Evolutionary conservation across 257 asterid genomes (phyloP), one percentile per base, ranked within the genome.

Genomic region (Nicotiana knightiana): DNA sequence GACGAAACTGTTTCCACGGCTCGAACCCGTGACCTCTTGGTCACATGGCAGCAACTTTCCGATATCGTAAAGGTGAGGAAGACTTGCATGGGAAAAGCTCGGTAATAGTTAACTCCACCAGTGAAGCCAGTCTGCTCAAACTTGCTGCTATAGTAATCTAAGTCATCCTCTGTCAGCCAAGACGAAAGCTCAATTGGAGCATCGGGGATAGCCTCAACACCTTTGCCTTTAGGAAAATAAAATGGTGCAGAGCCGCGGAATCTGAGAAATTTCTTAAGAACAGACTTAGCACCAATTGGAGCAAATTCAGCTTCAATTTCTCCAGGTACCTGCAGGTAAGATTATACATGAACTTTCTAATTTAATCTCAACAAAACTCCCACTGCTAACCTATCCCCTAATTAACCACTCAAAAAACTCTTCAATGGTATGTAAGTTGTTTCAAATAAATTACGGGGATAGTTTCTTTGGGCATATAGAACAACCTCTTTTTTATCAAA

Each of bases 71-170:
- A 73, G 15, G 0, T 85, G 13, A 37, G 39, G 21, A 12, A 15
- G 0, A 0, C 92, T 88, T 81, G 90, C 97, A 85, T 0, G 61
- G 79, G 68, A 6, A 85, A 61, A 26, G 91, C 90, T 0, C 94
- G 84, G 46, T 89, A 91, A 88, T 89, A 91, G 88, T 91, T 91
- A 76, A 91, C 46, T 24, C 86, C 91, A 2, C 92, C 90, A 2
- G 91, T 91, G 83, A 89, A 91, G 82, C 93, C 91, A 1, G 88
- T 66, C 73, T 82, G 81, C 55, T 88, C 67, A 81, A 83, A 91
- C 33, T 87, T 87, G 59, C 79, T 35, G 3, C 90, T 83, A 5
- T 84, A 91, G 37, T 89, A 88, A 55, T 87, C 76, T 24, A 91
- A 6, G 2, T 88, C 93, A 55, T 83, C 86, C 55, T 88, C 76